Percentiles rank a stretch among this genome's conserved stretches.
These are phyloP conservation scores for Filobasidium floriforme DNA, from an alignment of 768 basidiomycete genomes.

Conservation along the genomic window DNA sequence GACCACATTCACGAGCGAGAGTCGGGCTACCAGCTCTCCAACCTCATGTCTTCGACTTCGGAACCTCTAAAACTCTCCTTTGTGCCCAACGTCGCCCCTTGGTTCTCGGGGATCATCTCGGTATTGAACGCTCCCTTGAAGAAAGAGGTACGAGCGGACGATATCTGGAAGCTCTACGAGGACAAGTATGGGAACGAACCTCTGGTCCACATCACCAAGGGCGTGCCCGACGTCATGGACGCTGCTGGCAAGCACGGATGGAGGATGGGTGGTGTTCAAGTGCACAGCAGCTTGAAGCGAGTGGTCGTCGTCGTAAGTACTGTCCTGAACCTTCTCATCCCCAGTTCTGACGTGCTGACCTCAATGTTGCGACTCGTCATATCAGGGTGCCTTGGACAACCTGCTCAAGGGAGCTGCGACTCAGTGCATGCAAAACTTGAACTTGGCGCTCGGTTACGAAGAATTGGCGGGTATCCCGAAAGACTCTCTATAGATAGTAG, in stretches of 20 bases:
- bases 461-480: conserved; percentile 70
- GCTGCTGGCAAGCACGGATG: conserved; percentile 79
- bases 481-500: conserved; percentile 31
- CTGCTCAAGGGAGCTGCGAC: conserved; percentile 96
- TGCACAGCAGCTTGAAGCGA: conserved; percentile 76
- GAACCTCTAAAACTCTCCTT: conserved; percentile 59
- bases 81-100: conserved; percentile 76
- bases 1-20: conserved; percentile 99
- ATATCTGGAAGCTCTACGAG: conserved; percentile 66
- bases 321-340: background rate
- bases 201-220: conserved; percentile 59
- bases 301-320: conserved; percentile 82
- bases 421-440: conserved; percentile 92
- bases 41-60: conserved; percentile 47
- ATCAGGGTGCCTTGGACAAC: conserved; percentile 87
- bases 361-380: background rate
- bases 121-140: conserved; percentile 74
- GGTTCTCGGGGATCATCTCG: conserved; percentile 94
- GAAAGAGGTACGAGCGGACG: conserved; percentile 59
- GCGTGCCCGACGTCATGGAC: conserved; percentile 65
- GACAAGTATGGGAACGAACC: conserved; percentile 67
- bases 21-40: conserved; percentile 72
- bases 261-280: conserved; percentile 86
- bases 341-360: too few relatives aligned
- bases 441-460: conserved; percentile 77